phyloP scores from a whole-genome alignment of 441 rosid species.

The Sinapis alba region DNA sequence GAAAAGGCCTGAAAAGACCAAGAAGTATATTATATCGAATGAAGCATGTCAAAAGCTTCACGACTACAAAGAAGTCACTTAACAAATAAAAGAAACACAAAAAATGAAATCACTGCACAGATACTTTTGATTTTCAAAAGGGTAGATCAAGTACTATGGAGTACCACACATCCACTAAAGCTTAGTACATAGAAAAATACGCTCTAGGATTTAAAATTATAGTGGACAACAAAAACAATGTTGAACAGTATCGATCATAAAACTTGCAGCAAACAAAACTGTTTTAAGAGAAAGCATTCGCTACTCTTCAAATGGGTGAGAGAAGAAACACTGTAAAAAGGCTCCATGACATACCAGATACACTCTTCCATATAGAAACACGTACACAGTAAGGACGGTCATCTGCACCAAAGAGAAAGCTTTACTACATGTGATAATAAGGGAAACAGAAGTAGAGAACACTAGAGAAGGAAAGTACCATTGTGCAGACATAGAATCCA shows the following conservation, averaged over 20 bases:
- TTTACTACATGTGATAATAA: conserved; percentile 30
- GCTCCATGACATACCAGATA: conserved; percentile 71
- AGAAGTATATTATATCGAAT: conserved; percentile 4
- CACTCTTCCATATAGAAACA: conserved; percentile 87
- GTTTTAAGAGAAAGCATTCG: background rate
- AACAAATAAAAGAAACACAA: conserved; percentile 5
- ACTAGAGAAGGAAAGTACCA: conserved; percentile 54
- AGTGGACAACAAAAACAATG: background rate
- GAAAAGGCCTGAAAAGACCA: conserved; percentile 77
- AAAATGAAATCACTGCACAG: background rate
- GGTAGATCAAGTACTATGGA: conserved; percentile 17
- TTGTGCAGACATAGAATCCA: conserved; percentile 94
- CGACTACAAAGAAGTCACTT: background rate
- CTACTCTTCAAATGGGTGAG: background rate
- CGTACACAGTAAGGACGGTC: conserved; percentile 92
- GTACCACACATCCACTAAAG: conserved; percentile 8
- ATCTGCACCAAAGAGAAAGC: conserved; percentile 61
- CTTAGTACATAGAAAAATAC: background rate
- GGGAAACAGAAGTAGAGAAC: conserved; percentile 25
- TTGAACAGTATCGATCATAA: background rate
- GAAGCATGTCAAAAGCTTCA: conserved; percentile 11
- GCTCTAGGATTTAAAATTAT: conserved; percentile 7
- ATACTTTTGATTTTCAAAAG: conserved; percentile 11
- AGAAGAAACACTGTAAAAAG: conserved; percentile 9
- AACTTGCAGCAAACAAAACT: conserved; percentile 13